Percentiles rank a stretch among this genome's conserved stretches.
Conservation (phyloP, 495 filamentous ascomycete species). For the Elaphomyces granulatus region DNA sequence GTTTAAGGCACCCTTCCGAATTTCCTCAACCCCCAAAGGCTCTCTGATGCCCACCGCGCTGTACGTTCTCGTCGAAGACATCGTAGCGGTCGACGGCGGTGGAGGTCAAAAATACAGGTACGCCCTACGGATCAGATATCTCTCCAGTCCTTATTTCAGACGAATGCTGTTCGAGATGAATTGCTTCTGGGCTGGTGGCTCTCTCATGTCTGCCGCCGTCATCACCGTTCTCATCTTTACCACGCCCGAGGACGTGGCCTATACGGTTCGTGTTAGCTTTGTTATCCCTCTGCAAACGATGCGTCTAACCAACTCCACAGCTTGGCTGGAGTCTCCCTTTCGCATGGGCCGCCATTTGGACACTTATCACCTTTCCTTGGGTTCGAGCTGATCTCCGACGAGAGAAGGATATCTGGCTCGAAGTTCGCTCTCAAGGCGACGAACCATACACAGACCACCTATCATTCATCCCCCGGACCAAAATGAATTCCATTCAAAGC, state of each 20-base stretch:
- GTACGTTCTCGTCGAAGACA: slow-evolving; percentile 66
- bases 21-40: slow-evolving; percentile 59
- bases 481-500: slow-evolving; percentile 25
- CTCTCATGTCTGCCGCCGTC: slow-evolving; percentile 38
- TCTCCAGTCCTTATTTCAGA: slow-evolving; percentile 55
- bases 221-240: slow-evolving; percentile 51
- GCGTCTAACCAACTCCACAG: slow-evolving; percentile 9
- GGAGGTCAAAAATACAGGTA: slow-evolving; percentile 55
- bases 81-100: slow-evolving; percentile 63
- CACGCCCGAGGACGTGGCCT: slow-evolving; percentile 46
- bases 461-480: slow-evolving; percentile 25
- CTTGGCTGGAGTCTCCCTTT: slow-evolving; percentile 58
- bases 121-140: slow-evolving; percentile 49
- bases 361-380: slow-evolving; percentile 51
- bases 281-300: no score
- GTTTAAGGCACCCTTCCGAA: slow-evolving; percentile 47
- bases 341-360: slow-evolving; percentile 54
- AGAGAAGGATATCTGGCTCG: slow-evolving; percentile 47
- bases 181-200: slow-evolving; percentile 59
- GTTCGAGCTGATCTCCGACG: slow-evolving; percentile 44
- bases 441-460: slow-evolving; percentile 28
- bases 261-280: slow-evolving; percentile 58
- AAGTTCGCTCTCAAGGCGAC: slow-evolving; percentile 18
- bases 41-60: slow-evolving; percentile 52
- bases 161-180: slow-evolving; percentile 58